Base-by-base conservation (phyloP, 2,329 filamentous ascomycete genomes). In the Aspergillus tamarii region DNA sequence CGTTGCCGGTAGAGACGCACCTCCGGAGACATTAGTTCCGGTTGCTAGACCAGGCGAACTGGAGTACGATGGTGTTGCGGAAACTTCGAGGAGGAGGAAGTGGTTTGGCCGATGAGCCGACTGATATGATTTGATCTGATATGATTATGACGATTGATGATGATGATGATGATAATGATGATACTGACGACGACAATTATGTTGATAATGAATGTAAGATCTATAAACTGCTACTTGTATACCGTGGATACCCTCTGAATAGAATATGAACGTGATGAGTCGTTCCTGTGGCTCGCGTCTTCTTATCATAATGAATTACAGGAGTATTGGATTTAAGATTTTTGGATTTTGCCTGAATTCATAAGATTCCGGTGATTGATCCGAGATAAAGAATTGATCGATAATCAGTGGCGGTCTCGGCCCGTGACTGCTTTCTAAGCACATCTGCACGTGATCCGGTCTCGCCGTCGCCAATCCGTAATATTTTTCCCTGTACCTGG, bases 51-150 rank as follows among this genome's bases (percentile, higher is more conserved):
- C 10, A 52, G 62, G 57, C 9, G 65, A 50, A 50, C 56, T 60
- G 32, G 64, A 69, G 16, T 66, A 66, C 1, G 66, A 69, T 11
- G 63, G 65, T 23, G 55, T 56, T 30, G 34, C 50, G 12, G 54
- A 62, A 60, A 45, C 68, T 21, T 53, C 63, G 4, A 66, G 68
- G 52, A 69, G 66, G 34, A 73, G 70, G 69, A 77, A 75, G 66
- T 78, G 75, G 75, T 74, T 77, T 62, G 68, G 69, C 19, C 64
- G 70, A 43, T 46, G 60, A 70, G 11, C 53, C 70, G 63, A 68
- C n/a, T 46, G 48, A 41, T n/a, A 19, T 19, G 36, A 23, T 55
- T 36, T 39, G 52, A 39, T 55, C 11, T n/a, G 28, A 45, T 45
- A 54, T 26, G 48, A 55, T 21, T n/a, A 46, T 32, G 55, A 57